phyloP scores from a whole-genome alignment of 2,329 filamentous ascomycete species.

The Monosporascus sp. region DNA sequence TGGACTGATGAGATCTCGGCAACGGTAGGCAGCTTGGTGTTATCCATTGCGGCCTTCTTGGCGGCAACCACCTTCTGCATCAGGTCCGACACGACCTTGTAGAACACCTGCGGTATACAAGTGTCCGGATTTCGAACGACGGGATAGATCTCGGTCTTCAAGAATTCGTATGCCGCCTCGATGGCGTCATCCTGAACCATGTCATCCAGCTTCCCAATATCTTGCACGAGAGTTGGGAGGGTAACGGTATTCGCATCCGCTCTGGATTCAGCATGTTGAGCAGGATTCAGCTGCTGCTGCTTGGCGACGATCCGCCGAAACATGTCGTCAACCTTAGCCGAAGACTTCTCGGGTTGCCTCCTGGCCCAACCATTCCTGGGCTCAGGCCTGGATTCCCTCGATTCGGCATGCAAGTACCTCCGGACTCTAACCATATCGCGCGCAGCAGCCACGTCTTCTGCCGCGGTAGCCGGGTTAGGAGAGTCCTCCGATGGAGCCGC shows the following conservation, averaged over 20 bases:
- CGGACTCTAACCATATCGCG: neutral
- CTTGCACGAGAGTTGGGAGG: slow-evolving; percentile 17
- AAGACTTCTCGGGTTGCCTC: slow-evolving; percentile 1
- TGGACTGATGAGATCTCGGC: slow-evolving; percentile 32
- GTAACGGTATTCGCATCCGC: neutral
- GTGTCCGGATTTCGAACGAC: slow-evolving; percentile 16
- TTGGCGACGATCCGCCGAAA: slow-evolving; percentile 23
- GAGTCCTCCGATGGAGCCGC: neutral
- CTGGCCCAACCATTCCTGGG: slow-evolving; percentile 3
- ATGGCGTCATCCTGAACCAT: slow-evolving; percentile 28
- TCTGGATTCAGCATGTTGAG: neutral
- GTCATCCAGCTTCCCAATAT: slow-evolving; percentile 19
- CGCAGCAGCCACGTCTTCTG: neutral
- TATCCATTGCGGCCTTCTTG: slow-evolving; percentile 27
- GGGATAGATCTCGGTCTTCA: slow-evolving; percentile 26
- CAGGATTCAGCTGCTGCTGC: slow-evolving; percentile 11
- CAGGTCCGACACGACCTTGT: slow-evolving; percentile 21
- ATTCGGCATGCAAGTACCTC: neutral
- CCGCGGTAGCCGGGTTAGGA: neutral
- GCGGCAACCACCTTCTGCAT: slow-evolving; percentile 26
- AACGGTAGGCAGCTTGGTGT: slow-evolving; percentile 29
- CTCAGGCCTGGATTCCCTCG: too few species aligned
- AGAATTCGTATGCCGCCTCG: slow-evolving; percentile 16
- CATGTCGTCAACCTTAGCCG: slow-evolving; percentile 17
- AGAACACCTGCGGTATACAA: slow-evolving; percentile 27